Conservation (phyloP, 176 grass and related monocot genomes). For the Neostapfia colusana region DNA sequence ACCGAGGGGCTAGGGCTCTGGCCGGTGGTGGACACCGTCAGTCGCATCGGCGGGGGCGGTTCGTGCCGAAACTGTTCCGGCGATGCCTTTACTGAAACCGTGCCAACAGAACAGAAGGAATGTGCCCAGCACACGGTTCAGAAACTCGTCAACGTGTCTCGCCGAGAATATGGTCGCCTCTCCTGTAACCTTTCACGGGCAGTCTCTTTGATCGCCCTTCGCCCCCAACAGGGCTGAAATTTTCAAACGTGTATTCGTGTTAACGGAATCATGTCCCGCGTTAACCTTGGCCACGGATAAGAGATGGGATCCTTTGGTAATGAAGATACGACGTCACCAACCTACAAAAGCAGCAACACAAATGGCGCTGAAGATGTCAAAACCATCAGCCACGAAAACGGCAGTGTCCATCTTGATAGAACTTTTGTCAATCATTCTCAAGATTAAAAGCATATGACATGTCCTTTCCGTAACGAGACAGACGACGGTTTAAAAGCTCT, state of each 20-base stretch:
- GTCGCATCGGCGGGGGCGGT: too few species aligned
- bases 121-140: neutral
- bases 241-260: neutral
- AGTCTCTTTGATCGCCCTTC: too few species aligned
- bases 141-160: neutral
- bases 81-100: neutral
- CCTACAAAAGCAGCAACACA: too few species aligned
- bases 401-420: neutral
- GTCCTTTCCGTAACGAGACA: too few species aligned
- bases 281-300: neutral
- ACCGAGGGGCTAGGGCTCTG: neutral
- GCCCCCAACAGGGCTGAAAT: neutral
- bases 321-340: too few species aligned
- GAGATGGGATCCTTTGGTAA: too few species aligned
- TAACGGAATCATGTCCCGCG: neutral
- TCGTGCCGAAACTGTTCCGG: too few species aligned
- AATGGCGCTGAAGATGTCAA: too few species aligned
- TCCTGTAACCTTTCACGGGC: neutral
- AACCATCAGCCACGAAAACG: neutral
- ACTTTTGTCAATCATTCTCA: neutral
- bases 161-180: neutral
- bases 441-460: too few species aligned
- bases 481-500: too few species aligned
- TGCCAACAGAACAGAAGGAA: neutral
- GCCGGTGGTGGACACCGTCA: neutral